Percentiles rank a stretch among this genome's conserved stretches.
Evolutionary conservation across 768 basidiomycete species (phyloP).

Genomic region (Lepiota brunneoincarnata): DNA sequence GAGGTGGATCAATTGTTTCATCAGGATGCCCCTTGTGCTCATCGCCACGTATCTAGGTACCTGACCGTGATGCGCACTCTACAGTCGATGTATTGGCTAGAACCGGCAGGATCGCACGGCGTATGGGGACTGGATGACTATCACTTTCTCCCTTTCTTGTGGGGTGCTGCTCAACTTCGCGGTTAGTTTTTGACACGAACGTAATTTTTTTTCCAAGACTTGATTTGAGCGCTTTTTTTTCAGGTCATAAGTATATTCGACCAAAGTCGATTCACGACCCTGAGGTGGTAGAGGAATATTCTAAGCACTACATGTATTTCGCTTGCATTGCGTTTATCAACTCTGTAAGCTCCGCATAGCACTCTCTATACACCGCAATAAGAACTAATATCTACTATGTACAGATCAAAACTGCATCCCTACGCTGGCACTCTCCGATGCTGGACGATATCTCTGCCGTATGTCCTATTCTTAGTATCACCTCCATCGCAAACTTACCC

Average conservation of each 20-base stretch:
- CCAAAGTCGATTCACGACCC: slow-evolving; percentile 92
- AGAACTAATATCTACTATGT: neutral
- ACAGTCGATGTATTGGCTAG: slow-evolving; percentile 95
- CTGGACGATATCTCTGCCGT: slow-evolving; percentile 94
- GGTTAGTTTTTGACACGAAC: slow-evolving; percentile 30
- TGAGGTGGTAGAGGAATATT: slow-evolving; percentile 90
- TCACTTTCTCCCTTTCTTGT: slow-evolving; percentile 91
- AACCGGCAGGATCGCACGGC: slow-evolving; percentile 98
- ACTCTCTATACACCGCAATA: neutral
- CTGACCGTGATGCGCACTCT: slow-evolving; percentile 79
- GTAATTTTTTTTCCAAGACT: neutral
- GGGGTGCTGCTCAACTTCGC: slow-evolving; percentile 77
- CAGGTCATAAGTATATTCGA: slow-evolving; percentile 85
- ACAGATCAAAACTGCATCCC: slow-evolving; percentile 91
- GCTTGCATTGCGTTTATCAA: slow-evolving; percentile 96
- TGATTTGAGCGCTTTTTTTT: neutral
- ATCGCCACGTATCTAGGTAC: slow-evolving; percentile 57
- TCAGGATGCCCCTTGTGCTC: neutral
- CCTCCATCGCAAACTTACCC: neutral
- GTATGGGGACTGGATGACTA: slow-evolving; percentile 98
- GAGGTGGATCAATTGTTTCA: slow-evolving; percentile 47
- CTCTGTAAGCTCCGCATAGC: slow-evolving; percentile 52
- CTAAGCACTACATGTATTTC: slow-evolving; percentile 94
- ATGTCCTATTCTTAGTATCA: slow-evolving; percentile 10
- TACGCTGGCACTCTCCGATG: slow-evolving; percentile 99